Conservation (phyloP, 1,139 yeast genomes). For the Debaryomyces fabryi region DNA sequence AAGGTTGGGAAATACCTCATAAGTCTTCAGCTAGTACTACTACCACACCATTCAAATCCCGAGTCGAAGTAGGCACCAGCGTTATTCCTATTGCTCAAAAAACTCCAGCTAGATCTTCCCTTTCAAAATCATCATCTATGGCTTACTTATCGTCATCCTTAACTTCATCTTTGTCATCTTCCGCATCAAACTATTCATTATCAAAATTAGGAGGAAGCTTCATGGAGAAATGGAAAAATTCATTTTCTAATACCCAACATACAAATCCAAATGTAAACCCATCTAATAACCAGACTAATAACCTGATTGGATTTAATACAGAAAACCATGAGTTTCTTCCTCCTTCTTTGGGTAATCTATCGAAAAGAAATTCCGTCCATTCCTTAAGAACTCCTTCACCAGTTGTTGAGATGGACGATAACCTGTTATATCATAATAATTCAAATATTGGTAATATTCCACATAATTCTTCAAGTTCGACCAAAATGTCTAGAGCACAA, state of each 20-base stretch:
- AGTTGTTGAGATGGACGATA: constrained; percentile 48
- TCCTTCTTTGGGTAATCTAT: constrained; percentile 20
- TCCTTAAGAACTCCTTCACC: constrained; percentile 52
- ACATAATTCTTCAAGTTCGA: constrained; percentile 11
- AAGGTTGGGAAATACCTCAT: constrained; percentile 50
- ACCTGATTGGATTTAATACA: background rate
- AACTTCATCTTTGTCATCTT: constrained; percentile 38
- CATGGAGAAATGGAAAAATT: constrained; percentile 49
- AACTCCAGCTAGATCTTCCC: constrained; percentile 22
- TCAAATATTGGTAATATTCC: constrained; percentile 9
- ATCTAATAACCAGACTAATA: constrained; percentile 2
- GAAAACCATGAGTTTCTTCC: constrained; percentile 11
- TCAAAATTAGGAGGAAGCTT: constrained; percentile 49
- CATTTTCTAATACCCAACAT: constrained; percentile 23
- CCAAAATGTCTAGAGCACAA: constrained; percentile 37
- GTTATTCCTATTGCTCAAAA: constrained; percentile 28
- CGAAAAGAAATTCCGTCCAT: constrained; percentile 34
- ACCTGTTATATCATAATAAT: constrained; percentile 28
- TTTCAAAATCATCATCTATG: constrained; percentile 44
- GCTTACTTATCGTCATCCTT: constrained; percentile 48
- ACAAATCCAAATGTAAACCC: constrained; percentile 13
- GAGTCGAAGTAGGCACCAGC: constrained; percentile 18
- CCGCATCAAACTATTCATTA: constrained; percentile 43
- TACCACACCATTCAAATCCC: constrained; percentile 19
- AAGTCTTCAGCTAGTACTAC: constrained; percentile 33